These are phyloP conservation scores for Auricularia auricula-judae DNA, from an alignment of 768 basidiomycete species.

Conservation along the genomic window DNA sequence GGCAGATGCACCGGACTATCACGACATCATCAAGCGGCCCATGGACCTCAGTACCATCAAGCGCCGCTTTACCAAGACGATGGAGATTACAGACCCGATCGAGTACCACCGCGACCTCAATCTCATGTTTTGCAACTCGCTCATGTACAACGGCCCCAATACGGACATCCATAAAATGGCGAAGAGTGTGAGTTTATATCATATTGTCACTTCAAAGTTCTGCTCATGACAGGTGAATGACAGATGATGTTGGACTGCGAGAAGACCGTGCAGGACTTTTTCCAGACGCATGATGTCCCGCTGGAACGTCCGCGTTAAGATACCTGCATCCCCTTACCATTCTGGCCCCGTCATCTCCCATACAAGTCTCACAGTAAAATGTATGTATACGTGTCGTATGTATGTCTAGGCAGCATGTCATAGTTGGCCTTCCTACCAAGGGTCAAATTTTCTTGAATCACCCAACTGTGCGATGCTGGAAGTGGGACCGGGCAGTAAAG, in stretches of 20 bases:
- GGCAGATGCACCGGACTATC: constrained; percentile 84
- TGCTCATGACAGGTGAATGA: neutral
- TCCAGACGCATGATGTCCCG: constrained; percentile 66
- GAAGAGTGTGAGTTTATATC: constrained; percentile 54
- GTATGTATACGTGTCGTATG: neutral
- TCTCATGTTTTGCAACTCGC: constrained; percentile 93
- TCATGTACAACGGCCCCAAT: constrained; percentile 89
- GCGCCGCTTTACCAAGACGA: constrained; percentile 63
- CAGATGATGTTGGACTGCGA: constrained; percentile 76
- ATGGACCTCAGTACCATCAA: constrained; percentile 95
- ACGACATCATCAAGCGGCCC: constrained; percentile 84
- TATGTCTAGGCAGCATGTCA: too few species aligned
- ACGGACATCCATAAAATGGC: constrained; percentile 87
- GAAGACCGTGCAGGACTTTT: constrained; percentile 51
- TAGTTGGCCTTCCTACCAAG: too few species aligned
- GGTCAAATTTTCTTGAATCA: too few species aligned
- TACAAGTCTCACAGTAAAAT: neutral
- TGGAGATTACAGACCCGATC: constrained; percentile 63
- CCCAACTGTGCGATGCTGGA: too few species aligned
- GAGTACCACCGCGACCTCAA: constrained; percentile 87
- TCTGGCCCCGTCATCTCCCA: neutral
- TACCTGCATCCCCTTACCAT: neutral
- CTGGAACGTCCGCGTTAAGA: constrained; percentile 26
- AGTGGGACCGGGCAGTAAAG: too few species aligned
- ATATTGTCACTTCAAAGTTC: too few species aligned